A percentile compares a stretch with the other conserved stretches of the same genome.
These are phyloP conservation scores for Fusarium xylarioides DNA, from an alignment of 2,329 filamentous ascomycete genomes.

Conservation along the genomic window DNA sequence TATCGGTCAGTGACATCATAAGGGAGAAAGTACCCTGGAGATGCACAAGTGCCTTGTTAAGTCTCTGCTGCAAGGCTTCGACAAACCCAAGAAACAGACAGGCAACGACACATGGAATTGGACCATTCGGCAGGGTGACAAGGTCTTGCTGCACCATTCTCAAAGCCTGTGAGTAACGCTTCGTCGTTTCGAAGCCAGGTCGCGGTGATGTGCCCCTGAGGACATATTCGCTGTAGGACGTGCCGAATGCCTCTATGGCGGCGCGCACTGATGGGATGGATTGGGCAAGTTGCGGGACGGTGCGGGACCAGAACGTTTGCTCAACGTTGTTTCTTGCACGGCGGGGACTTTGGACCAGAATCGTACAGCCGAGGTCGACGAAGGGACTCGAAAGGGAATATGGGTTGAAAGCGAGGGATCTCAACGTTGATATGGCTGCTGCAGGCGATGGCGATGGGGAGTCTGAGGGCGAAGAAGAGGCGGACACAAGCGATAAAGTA, in stretches of 20 bases:
- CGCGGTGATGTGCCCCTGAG: neutral
- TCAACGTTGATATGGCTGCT: neutral
- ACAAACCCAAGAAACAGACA: conserved; percentile 26
- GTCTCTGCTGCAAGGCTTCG: conserved; percentile 20
- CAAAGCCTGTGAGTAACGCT: conserved; percentile 21
- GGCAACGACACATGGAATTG: conserved; percentile 26
- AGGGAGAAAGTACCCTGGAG: conserved; percentile 20
- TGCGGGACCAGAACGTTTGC: conserved; percentile 28
- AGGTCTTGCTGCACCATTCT: conserved; percentile 28
- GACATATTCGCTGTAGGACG: conserved; percentile 29
- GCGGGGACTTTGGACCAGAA: conserved; percentile 21
- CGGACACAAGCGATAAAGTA: neutral
- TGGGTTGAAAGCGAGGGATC: neutral
- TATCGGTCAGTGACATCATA: conserved; percentile 2
- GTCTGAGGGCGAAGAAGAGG: neutral
- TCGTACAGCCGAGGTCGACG: conserved; percentile 13
- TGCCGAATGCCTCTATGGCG: conserved; percentile 28
- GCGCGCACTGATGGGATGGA: conserved; percentile 26
- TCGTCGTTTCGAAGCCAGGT: neutral
- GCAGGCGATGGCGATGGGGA: neutral
- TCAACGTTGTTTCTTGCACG: conserved; percentile 22
- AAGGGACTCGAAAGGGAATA: neutral
- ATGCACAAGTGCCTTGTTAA: conserved; percentile 14
- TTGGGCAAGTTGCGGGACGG: conserved; percentile 26
- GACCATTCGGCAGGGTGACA: conserved; percentile 2